Conservation (phyloP, 1,284 basidiomycete genomes). For the Sanghuangporus baumii region DNA sequence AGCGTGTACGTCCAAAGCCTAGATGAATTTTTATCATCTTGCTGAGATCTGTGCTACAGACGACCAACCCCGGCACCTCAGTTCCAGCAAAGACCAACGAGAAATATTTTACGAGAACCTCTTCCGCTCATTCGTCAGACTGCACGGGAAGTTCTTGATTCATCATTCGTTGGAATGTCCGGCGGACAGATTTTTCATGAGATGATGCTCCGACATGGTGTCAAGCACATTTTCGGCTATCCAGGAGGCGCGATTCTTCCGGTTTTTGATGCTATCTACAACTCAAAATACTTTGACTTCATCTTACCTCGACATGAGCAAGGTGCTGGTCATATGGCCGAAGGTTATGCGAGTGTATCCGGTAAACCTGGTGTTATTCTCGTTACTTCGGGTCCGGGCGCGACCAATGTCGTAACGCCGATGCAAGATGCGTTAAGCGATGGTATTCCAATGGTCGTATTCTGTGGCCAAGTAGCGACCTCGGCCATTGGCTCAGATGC, state of each 20-base stretch:
- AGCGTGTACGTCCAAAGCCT: constrained; percentile 39
- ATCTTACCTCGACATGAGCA: constrained; percentile 96
- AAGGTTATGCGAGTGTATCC: constrained; percentile 96
- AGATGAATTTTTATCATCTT: constrained; percentile 5
- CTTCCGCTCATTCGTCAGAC: constrained; percentile 40
- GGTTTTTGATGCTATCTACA: constrained; percentile 98
- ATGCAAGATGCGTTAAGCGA: constrained; percentile 98
- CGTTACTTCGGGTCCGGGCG: constrained; percentile 96
- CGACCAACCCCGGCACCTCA: constrained; percentile 60
- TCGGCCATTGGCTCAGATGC: constrained; percentile 97
- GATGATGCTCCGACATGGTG: constrained; percentile 97
- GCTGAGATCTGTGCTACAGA: constrained; percentile 31
- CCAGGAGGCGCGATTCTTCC: constrained; percentile 97
- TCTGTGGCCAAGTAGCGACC: constrained; percentile 96
- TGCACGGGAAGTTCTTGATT: constrained; percentile 44
- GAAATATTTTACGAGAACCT: constrained; percentile 41
- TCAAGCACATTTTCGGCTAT: constrained; percentile 98
- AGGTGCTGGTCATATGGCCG: constrained; percentile 98
- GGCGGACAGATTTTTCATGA: constrained; percentile 99
- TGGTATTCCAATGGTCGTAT: constrained; percentile 92
- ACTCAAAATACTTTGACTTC: constrained; percentile 94
- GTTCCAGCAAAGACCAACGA: constrained; percentile 61
- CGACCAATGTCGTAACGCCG: constrained; percentile 96
- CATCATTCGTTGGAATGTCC: constrained; percentile 88
- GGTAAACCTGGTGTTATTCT: constrained; percentile 97